A percentile compares a stretch with the other conserved stretches of the same genome.
Conservation (phyloP, 1,284 basidiomycete genomes). For the Anthracocystis setariae region DNA sequence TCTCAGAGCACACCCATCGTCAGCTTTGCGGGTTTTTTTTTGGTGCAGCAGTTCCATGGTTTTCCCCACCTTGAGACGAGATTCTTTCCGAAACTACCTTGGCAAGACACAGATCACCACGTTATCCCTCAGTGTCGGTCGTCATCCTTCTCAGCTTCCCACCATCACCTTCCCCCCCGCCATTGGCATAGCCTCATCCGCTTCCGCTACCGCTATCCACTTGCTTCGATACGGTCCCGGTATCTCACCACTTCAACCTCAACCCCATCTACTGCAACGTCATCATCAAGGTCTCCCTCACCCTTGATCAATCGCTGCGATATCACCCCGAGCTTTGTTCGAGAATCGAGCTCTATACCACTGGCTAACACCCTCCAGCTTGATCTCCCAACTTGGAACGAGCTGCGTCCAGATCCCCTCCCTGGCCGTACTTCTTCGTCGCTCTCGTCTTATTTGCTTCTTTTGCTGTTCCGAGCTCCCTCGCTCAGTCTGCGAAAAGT, state of each 20-base stretch:
- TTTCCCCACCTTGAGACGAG: constrained; percentile 11
- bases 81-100: constrained; percentile 8
- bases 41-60: not conserved
- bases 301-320: constrained; percentile 36
- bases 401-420: constrained; percentile 23
- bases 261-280: constrained; percentile 7
- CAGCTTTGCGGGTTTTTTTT: constrained; percentile 9
- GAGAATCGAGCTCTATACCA: constrained; percentile 4
- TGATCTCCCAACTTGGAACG: not conserved
- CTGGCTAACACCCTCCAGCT: not conserved
- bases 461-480: constrained; percentile 19
- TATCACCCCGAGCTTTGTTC: not conserved
- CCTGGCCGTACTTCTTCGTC: constrained; percentile 9
- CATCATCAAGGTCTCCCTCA: constrained; percentile 50
- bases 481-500: constrained; percentile 13
- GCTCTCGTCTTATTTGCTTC: not conserved
- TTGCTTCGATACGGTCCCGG: not conserved
- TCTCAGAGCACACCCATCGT: not conserved
- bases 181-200: constrained; percentile 9
- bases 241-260: not conserved
- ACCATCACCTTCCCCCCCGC: constrained; percentile 17
- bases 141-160: constrained; percentile 10
- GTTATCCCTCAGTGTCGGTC: constrained; percentile 2
- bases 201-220: constrained; percentile 4
- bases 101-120: constrained; percentile 1